Percentiles rank a stretch among this genome's conserved stretches.
Conservation (phyloP, 352 stramenopile genomes). For the Paralagenidium karlingii region DNA sequence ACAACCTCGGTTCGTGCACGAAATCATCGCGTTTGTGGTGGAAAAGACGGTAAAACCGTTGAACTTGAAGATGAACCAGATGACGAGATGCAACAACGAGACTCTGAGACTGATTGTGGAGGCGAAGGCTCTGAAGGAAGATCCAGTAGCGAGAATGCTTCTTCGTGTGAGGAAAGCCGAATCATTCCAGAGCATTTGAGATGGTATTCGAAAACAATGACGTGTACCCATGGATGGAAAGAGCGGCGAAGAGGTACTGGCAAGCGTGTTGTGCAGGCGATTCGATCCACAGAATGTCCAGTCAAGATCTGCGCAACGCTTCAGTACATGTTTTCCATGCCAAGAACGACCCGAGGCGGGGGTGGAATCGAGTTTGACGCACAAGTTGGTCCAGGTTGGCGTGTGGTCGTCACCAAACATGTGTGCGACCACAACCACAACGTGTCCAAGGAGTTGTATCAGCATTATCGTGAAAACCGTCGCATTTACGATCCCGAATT, state of each 20-base stretch:
- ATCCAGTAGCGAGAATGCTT: too few species aligned
- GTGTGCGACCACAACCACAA: slow-evolving; percentile 72
- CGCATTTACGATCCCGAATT: slow-evolving; percentile 66
- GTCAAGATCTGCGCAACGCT: slow-evolving; percentile 74
- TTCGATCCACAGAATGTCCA: slow-evolving; percentile 50
- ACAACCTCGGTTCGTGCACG: slow-evolving; percentile 51
- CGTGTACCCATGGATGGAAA: slow-evolving; percentile 75
- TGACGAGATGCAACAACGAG: too few species aligned
- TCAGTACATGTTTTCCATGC: slow-evolving; percentile 22
- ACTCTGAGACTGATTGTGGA: too few species aligned
- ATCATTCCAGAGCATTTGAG: slow-evolving; percentile 53
- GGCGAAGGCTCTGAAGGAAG: too few species aligned
- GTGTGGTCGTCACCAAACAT: slow-evolving; percentile 65
- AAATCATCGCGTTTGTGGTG: too few species aligned
- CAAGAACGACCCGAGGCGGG: not conserved
- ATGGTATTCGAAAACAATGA: slow-evolving; percentile 76
- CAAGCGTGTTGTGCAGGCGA: slow-evolving; percentile 45
- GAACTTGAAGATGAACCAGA: slow-evolving; percentile 30
- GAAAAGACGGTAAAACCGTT: too few species aligned
- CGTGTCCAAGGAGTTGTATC: slow-evolving; percentile 51
- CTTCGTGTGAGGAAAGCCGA: slow-evolving; percentile 9
- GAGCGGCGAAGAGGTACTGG: slow-evolving; percentile 47
- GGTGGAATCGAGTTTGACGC: not conserved
- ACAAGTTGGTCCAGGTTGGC: slow-evolving; percentile 16
- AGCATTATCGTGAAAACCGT: slow-evolving; percentile 67